Percentiles rank a stretch among this genome's conserved stretches.
Evolutionary conservation across 768 basidiomycete genomes (phyloP).

Genomic region (Boletellus ananiceps): DNA sequence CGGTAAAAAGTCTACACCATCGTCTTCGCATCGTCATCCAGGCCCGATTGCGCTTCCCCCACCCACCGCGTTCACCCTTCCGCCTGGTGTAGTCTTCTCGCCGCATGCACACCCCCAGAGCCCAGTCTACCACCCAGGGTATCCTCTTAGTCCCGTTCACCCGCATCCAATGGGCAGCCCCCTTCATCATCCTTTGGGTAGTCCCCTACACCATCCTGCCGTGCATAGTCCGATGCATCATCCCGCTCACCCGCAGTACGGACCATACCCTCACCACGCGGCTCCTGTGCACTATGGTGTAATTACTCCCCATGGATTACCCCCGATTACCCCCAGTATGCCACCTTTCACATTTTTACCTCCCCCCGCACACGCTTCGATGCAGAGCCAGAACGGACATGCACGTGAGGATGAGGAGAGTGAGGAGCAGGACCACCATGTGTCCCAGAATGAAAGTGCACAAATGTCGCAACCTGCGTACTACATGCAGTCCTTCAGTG

Average conservation of each 20-base stretch:
- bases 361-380: slow-evolving; percentile 34
- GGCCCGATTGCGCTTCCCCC: slow-evolving; percentile 69
- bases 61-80: slow-evolving; percentile 43
- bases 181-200: slow-evolving; percentile 38
- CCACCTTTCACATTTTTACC: slow-evolving; percentile 86
- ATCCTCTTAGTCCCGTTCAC: slow-evolving; percentile 28
- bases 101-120: slow-evolving; percentile 34
- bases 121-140: slow-evolving; percentile 37
- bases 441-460: slow-evolving; percentile 5
- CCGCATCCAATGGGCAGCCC: slow-evolving; percentile 29
- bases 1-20: slow-evolving; percentile 15
- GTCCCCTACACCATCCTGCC: slow-evolving; percentile 29
- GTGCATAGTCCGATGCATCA: slow-evolving; percentile 31
- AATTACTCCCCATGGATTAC: slow-evolving; percentile 76
- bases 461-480: slow-evolving; percentile 10
- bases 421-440: slow-evolving; percentile 3
- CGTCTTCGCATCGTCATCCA: slow-evolving; percentile 51
- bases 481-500: slow-evolving; percentile 10
- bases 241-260: slow-evolving; percentile 28
- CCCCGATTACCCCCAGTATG: slow-evolving; percentile 96
- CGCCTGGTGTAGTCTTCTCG: slow-evolving; percentile 33
- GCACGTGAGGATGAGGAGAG: background rate
- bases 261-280: slow-evolving; percentile 21
- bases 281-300: slow-evolving; percentile 29
- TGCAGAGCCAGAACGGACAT: slow-evolving; percentile 24